These are phyloP conservation scores for Tremellales sp. DNA, from an alignment of 1,284 basidiomycete species.

Conservation along the genomic window DNA sequence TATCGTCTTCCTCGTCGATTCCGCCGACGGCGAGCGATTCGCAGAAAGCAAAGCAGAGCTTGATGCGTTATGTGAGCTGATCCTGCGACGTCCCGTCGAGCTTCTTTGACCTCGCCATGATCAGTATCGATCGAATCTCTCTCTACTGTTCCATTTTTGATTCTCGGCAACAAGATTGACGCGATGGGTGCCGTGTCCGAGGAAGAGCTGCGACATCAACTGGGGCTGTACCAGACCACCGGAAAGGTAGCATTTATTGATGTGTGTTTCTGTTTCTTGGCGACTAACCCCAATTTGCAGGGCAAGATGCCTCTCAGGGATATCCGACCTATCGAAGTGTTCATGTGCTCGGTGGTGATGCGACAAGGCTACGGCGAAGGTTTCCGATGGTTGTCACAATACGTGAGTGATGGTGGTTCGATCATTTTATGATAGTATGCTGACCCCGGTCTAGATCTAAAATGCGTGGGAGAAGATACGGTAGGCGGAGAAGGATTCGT, in stretches of 20 bases:
- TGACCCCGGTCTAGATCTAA: background rate
- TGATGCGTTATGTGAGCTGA: slow-evolving; percentile 66
- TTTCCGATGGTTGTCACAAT: slow-evolving; percentile 99
- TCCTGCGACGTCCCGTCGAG: background rate
- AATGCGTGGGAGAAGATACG: slow-evolving; percentile 7
- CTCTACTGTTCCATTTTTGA: slow-evolving; percentile 93
- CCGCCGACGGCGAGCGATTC: slow-evolving; percentile 94
- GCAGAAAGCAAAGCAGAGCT: slow-evolving; percentile 94
- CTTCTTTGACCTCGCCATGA: background rate
- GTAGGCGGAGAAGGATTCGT: background rate
- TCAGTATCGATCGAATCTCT: slow-evolving; percentile 76
- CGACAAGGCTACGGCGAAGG: slow-evolving; percentile 98
- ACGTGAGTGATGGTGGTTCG: slow-evolving; percentile 55
- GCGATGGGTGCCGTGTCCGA: slow-evolving; percentile 96
- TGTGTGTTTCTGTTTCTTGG: background rate
- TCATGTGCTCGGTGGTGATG: slow-evolving; percentile 99
- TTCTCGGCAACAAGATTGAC: slow-evolving; percentile 99
- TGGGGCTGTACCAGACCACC: slow-evolving; percentile 97
- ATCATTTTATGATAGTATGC: background rate
- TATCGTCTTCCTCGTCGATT: slow-evolving; percentile 97
- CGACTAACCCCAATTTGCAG: slow-evolving; percentile 49
- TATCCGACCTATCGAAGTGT: slow-evolving; percentile 97
- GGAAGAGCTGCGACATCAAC: slow-evolving; percentile 91
- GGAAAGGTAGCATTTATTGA: slow-evolving; percentile 68
- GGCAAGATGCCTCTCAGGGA: slow-evolving; percentile 95